A percentile compares a stretch with the other conserved stretches of the same genome.
Conservation (phyloP, 2,329 filamentous ascomycete species). For the Xylariales sp. region DNA sequence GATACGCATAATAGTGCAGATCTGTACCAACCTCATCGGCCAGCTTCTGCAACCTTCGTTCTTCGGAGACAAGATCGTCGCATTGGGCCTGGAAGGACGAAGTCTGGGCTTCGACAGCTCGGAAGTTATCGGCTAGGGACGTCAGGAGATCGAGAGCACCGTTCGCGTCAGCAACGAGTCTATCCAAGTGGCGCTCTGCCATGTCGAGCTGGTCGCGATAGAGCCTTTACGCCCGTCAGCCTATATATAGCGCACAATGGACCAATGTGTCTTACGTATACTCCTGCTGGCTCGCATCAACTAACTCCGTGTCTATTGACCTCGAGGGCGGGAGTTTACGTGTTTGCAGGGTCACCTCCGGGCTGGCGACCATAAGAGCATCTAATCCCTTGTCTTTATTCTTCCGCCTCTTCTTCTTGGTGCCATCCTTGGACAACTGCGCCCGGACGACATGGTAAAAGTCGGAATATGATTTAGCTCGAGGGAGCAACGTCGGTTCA, state of each 20-base stretch:
- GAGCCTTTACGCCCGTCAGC: slow-evolving; percentile 61
- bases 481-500: slow-evolving; percentile 70
- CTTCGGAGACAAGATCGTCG: slow-evolving; percentile 85
- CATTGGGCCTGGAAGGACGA: slow-evolving; percentile 94
- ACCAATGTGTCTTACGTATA: slow-evolving; percentile 72
- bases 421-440: slow-evolving; percentile 65
- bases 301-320: slow-evolving; percentile 74
- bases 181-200: slow-evolving; percentile 84
- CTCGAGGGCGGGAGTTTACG: slow-evolving; percentile 55
- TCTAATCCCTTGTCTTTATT: slow-evolving; percentile 60
- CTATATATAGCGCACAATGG: slow-evolving; percentile 6
- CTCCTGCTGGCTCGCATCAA: slow-evolving; percentile 85
- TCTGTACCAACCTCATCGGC: slow-evolving; percentile 89
- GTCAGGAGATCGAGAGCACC: slow-evolving; percentile 80
- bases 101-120: slow-evolving; percentile 87
- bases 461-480: slow-evolving; percentile 82
- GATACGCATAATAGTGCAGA: slow-evolving; percentile 92
- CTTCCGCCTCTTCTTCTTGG: slow-evolving; percentile 55
- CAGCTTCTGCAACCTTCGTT: slow-evolving; percentile 80
- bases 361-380: slow-evolving; percentile 59
- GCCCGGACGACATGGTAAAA: slow-evolving; percentile 74
- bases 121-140: slow-evolving; percentile 85
- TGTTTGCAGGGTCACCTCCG: slow-evolving; percentile 40
- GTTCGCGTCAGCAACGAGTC: slow-evolving; percentile 80
- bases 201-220: slow-evolving; percentile 85